These are phyloP conservation scores for Rubroboletus satanas DNA, from an alignment of 768 basidiomycete genomes.

Conservation along the genomic window DNA sequence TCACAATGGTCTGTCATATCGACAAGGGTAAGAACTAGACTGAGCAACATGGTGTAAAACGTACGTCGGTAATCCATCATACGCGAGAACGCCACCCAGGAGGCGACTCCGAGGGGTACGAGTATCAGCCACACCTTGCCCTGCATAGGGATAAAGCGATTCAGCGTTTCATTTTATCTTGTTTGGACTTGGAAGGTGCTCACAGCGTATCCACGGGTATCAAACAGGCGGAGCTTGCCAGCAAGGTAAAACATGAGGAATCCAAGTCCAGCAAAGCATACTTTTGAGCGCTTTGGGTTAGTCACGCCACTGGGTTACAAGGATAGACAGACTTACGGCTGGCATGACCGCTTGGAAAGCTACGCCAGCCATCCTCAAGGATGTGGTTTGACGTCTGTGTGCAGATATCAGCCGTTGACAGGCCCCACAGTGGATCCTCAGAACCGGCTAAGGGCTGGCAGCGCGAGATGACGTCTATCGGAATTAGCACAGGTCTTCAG, in stretches of 20 bases:
- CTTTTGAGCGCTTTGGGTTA: conserved; percentile 34
- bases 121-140: conserved; percentile 81
- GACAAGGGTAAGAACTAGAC: background rate
- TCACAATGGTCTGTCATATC: conserved; percentile 78
- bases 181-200: conserved; percentile 15
- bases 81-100: conserved; percentile 74
- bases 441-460: conserved; percentile 67
- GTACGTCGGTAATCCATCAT: conserved; percentile 90
- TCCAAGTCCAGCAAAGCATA: conserved; percentile 89
- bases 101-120: conserved; percentile 68
- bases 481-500: background rate
- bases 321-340: conserved; percentile 52
- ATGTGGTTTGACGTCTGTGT: conserved; percentile 57
- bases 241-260: conserved; percentile 86
- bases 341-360: conserved; percentile 90
- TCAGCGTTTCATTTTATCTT: background rate
- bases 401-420: conserved; percentile 72
- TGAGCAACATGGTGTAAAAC: conserved; percentile 23
- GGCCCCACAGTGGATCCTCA: conserved; percentile 62
- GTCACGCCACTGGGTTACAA: background rate
- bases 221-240: conserved; percentile 89
- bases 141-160: conserved; percentile 24
- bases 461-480: conserved; percentile 27
- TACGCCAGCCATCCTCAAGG: conserved; percentile 80
- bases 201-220: conserved; percentile 69